Evolutionary conservation across 73 alveolate species (phyloP).

Genomic region (Paramecium sexaurelia): DNA sequence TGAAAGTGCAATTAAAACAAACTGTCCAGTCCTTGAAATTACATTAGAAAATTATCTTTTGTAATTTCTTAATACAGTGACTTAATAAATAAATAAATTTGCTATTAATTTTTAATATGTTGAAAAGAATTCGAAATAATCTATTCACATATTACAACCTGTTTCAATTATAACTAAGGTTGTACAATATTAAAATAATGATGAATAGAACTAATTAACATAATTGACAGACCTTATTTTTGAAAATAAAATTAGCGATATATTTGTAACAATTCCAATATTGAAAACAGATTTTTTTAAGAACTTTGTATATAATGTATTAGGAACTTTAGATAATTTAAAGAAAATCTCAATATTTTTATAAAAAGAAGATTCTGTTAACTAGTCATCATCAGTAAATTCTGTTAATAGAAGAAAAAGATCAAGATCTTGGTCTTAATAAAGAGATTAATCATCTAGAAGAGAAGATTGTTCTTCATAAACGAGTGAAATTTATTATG

Average conservation of each 20-base stretch:
- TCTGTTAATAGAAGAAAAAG: background rate
- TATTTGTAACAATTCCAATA: background rate
- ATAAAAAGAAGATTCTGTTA: background rate
- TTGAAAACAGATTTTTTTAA: background rate
- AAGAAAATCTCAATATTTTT: background rate
- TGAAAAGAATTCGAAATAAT: background rate
- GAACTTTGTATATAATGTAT: background rate
- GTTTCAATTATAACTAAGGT: background rate
- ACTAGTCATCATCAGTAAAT: background rate
- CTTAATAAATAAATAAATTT: background rate
- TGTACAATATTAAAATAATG: background rate
- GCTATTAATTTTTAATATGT: background rate
- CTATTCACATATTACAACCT: background rate
- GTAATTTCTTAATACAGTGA: background rate
- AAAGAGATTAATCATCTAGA: conserved; percentile 2
- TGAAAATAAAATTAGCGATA: background rate
- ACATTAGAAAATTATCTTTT: background rate
- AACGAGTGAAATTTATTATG: conserved; percentile 25
- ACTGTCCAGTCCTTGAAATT: background rate
- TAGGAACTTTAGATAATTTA: conserved; percentile 19
- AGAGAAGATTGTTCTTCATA: background rate
- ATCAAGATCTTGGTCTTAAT: background rate
- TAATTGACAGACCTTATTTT: background rate
- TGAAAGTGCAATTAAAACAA: background rate
- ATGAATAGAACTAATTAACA: background rate